Conservation (phyloP, 495 filamentous ascomycete genomes). For the Chaetomium tenue region DNA sequence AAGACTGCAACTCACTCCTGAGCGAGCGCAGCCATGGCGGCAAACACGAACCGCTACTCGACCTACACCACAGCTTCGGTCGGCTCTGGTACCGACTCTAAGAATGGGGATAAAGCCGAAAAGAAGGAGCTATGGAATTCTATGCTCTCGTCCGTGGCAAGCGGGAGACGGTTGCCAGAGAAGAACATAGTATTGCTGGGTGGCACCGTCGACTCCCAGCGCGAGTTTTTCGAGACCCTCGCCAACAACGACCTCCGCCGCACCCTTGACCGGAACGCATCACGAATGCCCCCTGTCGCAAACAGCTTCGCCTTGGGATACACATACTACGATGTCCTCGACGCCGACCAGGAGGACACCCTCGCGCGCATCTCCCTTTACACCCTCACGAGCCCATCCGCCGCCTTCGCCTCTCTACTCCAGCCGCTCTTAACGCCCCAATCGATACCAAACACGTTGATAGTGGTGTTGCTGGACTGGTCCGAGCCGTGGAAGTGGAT, state of each 20-base stretch:
- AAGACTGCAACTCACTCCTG: slow-evolving; percentile 8
- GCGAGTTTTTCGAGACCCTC: slow-evolving; percentile 83
- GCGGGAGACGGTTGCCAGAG: slow-evolving; percentile 85
- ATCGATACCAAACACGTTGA: slow-evolving; percentile 80
- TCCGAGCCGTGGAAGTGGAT: slow-evolving; percentile 89
- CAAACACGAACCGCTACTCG: slow-evolving; percentile 57
- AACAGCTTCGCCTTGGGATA: slow-evolving; percentile 94
- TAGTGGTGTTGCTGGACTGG: slow-evolving; percentile 91
- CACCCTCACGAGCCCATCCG: slow-evolving; percentile 77
- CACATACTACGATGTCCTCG: slow-evolving; percentile 91
- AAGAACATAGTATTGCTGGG: slow-evolving; percentile 89
- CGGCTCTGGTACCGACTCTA: slow-evolving; percentile 37
- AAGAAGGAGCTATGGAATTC: slow-evolving; percentile 94
- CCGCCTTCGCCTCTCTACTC: slow-evolving; percentile 78
- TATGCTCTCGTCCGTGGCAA: slow-evolving; percentile 86
- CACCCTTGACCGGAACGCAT: slow-evolving; percentile 57
- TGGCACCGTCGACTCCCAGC: slow-evolving; percentile 82
- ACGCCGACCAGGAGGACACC: slow-evolving; percentile 93
- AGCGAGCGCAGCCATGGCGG: slow-evolving; percentile 44
- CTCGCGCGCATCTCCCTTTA: slow-evolving; percentile 89
- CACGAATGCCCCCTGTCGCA: slow-evolving; percentile 74
- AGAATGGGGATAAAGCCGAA: slow-evolving; percentile 62
- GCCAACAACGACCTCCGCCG: slow-evolving; percentile 61
- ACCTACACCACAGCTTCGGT: slow-evolving; percentile 51
- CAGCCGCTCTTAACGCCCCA: slow-evolving; percentile 81